Evolutionary conservation across 2,329 filamentous ascomycete genomes (phyloP).

Genomic region (Tolypocladium capitatum): DNA sequence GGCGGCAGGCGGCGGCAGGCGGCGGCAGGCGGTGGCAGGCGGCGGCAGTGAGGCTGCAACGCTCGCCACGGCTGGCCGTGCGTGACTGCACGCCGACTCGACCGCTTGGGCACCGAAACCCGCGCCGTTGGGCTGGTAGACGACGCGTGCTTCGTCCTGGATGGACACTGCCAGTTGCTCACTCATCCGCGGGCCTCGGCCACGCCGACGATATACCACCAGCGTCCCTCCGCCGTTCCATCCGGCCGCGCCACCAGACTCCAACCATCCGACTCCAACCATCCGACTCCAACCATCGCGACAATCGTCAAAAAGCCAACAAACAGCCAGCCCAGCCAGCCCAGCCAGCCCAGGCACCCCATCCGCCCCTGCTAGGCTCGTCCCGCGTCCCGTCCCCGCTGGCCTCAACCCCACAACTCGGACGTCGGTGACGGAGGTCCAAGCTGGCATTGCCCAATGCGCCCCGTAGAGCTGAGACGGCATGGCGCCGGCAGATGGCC

Average conservation of each 20-base stretch:
- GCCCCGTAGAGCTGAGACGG: neutral
- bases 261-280: too few species aligned
- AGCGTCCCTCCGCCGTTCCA: neutral
- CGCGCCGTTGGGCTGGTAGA: neutral
- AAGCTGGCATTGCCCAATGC: neutral
- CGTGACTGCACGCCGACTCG: neutral
- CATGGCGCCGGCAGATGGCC: neutral
- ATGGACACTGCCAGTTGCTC: neutral
- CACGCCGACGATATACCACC: neutral
- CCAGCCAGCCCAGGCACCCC: too few species aligned
- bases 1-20: too few species aligned
- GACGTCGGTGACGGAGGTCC: neutral
- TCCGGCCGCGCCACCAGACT: neutral
- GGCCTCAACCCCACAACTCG: neutral
- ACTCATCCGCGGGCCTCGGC: neutral
- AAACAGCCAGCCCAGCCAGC: too few species aligned
- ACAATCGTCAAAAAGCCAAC: too few species aligned
- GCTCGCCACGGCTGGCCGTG: neutral
- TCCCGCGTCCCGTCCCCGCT: conserved; percentile 2
- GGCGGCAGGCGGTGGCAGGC: too few species aligned
- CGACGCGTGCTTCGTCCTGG: too few species aligned
- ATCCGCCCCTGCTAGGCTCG: neutral
- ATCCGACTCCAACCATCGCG: too few species aligned
- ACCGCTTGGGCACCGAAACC: conserved; percentile 1
- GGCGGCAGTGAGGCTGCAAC: conserved; percentile 1